Evolutionary conservation across 495 filamentous ascomycete genomes (phyloP).

Genomic region (Penicillium soppii): DNA sequence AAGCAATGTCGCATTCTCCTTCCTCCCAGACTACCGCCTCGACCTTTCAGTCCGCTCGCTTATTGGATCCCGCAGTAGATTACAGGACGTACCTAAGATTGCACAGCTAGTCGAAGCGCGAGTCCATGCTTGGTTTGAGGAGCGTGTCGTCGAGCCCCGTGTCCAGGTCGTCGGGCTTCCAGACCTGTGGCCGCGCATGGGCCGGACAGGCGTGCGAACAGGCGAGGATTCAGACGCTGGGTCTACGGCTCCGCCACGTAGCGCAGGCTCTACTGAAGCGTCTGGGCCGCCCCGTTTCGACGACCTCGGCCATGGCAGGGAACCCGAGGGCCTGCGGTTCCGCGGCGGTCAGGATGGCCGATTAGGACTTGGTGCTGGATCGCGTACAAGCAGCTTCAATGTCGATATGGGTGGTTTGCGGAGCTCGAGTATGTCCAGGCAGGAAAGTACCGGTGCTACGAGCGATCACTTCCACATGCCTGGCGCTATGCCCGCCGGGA

Average conservation of each 20-base stretch:
- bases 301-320: slow-evolving; percentile 17
- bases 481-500: slow-evolving; percentile 28
- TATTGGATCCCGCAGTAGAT: slow-evolving; percentile 81
- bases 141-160: slow-evolving; percentile 89
- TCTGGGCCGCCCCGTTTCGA: slow-evolving; percentile 22
- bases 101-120: slow-evolving; percentile 90
- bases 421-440: slow-evolving; percentile 35
- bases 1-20: slow-evolving; percentile 90
- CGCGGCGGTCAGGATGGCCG: slow-evolving; percentile 31
- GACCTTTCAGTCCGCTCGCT: slow-evolving; percentile 89
- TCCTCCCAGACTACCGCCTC: slow-evolving; percentile 91
- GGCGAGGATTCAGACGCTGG: slow-evolving; percentile 46
- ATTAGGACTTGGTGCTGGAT: slow-evolving; percentile 34
- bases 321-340: slow-evolving; percentile 38
- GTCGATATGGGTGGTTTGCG: slow-evolving; percentile 37
- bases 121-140: slow-evolving; percentile 95
- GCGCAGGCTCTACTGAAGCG: slow-evolving; percentile 31
- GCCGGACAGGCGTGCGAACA: slow-evolving; percentile 43
- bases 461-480: slow-evolving; percentile 39
- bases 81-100: slow-evolving; percentile 97
- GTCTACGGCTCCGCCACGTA: slow-evolving; percentile 37
- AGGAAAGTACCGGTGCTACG: slow-evolving; percentile 29
- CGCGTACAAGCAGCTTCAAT: slow-evolving; percentile 41
- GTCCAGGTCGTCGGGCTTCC: slow-evolving; percentile 95
- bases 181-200: slow-evolving; percentile 87